Evolutionary conservation across 257 asterid species (phyloP), one percentile per base, ranked within the genome.

Genomic region (Fraxinus pennsylvanica): DNA sequence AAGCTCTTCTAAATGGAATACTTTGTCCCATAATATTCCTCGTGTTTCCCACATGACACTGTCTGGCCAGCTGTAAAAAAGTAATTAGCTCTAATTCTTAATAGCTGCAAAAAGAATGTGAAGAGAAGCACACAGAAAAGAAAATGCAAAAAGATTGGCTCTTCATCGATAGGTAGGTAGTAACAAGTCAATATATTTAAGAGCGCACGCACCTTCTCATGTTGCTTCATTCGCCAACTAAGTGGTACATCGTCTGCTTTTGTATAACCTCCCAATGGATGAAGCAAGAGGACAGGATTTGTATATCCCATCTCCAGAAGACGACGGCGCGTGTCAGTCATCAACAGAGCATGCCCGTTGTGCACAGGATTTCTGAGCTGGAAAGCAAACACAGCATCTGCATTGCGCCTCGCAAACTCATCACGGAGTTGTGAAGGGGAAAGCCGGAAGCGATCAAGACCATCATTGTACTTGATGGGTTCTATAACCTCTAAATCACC

Each of bases 231-330:
- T 67, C 98, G 90, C 96, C 97, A 92, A 69, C 85, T 83, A 57
- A 94, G 97, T 1, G 97, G 98, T 72, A 94, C 96, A 76, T 94
- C 98, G 71, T 94, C 98, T 2, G 94, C 98, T 75, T 94, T 94
- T 19, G 98, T 94, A 79, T 82, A 91, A 45, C 98, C 98, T 5
- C 97, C 98, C 73, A 94, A 80, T 36, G 98, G 98, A 76, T 94
- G 88, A 27, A 94, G 96, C 90, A 94, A 80, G 65, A 94, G 91
- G 52, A 94, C 75, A 2, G 98, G 98, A 77, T 94, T 94, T 82
- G 88, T 87, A 78, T 91, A 94, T 15, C 98, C 98, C 98, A 94
- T 91, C 57, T 91, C 96, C 5, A 94, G 93, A 78, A 94, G 97
- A 39, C 97, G 84, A 29, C 92, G 92, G 3, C 98, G 94, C 1